Conservation (phyloP, 192 early-diverging fungal species). For the Backusella sp. region DNA sequence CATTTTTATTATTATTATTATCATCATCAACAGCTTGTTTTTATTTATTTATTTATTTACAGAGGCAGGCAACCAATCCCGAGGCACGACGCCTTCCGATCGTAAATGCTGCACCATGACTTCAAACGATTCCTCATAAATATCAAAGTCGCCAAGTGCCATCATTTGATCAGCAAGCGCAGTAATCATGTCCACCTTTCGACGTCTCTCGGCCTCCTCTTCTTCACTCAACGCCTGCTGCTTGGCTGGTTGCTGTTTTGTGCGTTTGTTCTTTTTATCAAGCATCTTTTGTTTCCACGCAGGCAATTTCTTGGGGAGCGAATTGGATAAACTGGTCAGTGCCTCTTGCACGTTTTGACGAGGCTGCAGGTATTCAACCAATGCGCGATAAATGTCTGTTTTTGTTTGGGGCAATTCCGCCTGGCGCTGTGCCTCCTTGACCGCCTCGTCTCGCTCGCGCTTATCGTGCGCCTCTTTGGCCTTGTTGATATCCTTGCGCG, state of each 20-base stretch:
- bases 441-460: slow-evolving; percentile 34
- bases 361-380: slow-evolving; percentile 57
- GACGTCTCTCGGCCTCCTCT: slow-evolving; percentile 41
- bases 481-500: slow-evolving; percentile 51
- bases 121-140: slow-evolving; percentile 73
- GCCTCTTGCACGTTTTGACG: slow-evolving; percentile 61
- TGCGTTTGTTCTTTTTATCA: slow-evolving; percentile 34
- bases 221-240: slow-evolving; percentile 23
- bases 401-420: slow-evolving; percentile 47
- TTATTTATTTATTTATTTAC: slow-evolving; percentile 3
- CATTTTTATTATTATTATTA: not conserved
- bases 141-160: slow-evolving; percentile 61
- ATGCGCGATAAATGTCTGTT: slow-evolving; percentile 51
- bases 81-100: slow-evolving; percentile 49
- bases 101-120: slow-evolving; percentile 64
- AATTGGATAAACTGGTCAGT: slow-evolving; percentile 54
- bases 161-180: slow-evolving; percentile 71
- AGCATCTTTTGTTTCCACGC: slow-evolving; percentile 38
- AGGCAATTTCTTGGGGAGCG: slow-evolving; percentile 33
- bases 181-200: slow-evolving; percentile 60
- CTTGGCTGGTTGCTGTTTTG: slow-evolving; percentile 21
- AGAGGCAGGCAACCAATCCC: slow-evolving; percentile 56
- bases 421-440: slow-evolving; percentile 48
- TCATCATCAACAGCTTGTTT: not conserved
- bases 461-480: slow-evolving; percentile 54